These are phyloP conservation scores for Phytophthora europaea DNA, from an alignment of 352 stramenopile species.

Conservation along the genomic window DNA sequence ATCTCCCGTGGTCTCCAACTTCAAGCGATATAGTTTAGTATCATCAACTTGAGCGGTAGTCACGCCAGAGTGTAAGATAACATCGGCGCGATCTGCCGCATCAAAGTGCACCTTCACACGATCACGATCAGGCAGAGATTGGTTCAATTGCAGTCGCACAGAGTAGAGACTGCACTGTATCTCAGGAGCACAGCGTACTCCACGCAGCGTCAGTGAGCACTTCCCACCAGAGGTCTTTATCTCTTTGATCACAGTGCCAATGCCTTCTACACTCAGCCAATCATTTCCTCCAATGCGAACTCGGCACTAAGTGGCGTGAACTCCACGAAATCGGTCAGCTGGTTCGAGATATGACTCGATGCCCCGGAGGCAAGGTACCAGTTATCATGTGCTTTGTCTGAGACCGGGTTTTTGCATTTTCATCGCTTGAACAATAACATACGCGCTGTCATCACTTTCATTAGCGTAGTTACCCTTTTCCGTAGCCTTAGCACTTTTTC, in stretches of 20 bases:
- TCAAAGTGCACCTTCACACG: conserved; percentile 10
- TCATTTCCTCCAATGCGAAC: conserved; percentile 14
- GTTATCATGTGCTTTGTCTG: neutral
- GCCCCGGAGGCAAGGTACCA: conserved; percentile 18
- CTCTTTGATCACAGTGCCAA: conserved; percentile 3
- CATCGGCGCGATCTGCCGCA: neutral
- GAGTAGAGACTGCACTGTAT: conserved; percentile 11
- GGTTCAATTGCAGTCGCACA: neutral
- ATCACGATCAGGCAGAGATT: neutral
- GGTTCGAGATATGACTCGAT: conserved; percentile 17
- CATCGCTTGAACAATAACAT: conserved; percentile 5
- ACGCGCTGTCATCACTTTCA: conserved; percentile 8
- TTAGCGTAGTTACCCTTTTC: conserved; percentile 5
- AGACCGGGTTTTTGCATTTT: neutral
- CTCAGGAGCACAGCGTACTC: conserved; percentile 7
- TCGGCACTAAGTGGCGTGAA: conserved; percentile 9
- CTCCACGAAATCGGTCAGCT: conserved; percentile 14
- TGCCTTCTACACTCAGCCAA: neutral
- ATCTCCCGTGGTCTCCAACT: neutral
- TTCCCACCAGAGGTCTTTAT: conserved; percentile 3
- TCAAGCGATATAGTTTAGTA: conserved; percentile 7
- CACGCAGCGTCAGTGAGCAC: neutral
- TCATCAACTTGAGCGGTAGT: conserved; percentile 1
- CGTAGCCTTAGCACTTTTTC: neutral
- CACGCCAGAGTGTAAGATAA: neutral